These are phyloP conservation scores for Avena eriantha DNA, from an alignment of 176 grass and related monocot genomes.

Conservation along the genomic window DNA sequence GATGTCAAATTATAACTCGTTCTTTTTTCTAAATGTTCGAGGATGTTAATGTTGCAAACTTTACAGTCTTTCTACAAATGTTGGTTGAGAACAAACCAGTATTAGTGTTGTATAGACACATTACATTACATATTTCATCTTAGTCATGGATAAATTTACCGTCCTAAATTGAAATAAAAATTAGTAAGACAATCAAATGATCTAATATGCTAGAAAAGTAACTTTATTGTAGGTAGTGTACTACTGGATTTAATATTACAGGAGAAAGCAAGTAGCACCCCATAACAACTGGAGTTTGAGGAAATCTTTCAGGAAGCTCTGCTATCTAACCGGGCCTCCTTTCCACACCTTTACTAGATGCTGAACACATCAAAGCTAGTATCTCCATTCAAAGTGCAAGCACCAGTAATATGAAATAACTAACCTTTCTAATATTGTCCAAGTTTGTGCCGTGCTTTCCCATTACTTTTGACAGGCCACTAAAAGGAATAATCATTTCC, in stretches of 20 bases:
- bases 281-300: background rate
- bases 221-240: background rate
- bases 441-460: conserved; percentile 93
- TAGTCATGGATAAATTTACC: background rate
- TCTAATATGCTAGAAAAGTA: background rate
- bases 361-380: conserved; percentile 17
- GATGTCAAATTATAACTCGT: conserved; percentile 14
- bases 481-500: conserved; percentile 86
- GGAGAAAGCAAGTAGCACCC: background rate
- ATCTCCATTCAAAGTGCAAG: background rate
- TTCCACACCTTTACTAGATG: background rate
- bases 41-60: background rate
- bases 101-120: background rate
- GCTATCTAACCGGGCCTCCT: background rate
- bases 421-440: conserved; percentile 97
- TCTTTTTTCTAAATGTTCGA: background rate
- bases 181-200: conserved; percentile 7
- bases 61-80: conserved; percentile 8
- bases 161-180: conserved; percentile 17
- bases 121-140: background rate
- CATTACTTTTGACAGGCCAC: conserved; percentile 80
- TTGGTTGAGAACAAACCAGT: background rate
- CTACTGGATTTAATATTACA: conserved; percentile 4
- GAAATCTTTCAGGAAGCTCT: background rate
- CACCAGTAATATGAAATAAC: conserved; percentile 43